Conservation (phyloP, 202 grass and related monocot genomes). For the Panicum hallii region DNA sequence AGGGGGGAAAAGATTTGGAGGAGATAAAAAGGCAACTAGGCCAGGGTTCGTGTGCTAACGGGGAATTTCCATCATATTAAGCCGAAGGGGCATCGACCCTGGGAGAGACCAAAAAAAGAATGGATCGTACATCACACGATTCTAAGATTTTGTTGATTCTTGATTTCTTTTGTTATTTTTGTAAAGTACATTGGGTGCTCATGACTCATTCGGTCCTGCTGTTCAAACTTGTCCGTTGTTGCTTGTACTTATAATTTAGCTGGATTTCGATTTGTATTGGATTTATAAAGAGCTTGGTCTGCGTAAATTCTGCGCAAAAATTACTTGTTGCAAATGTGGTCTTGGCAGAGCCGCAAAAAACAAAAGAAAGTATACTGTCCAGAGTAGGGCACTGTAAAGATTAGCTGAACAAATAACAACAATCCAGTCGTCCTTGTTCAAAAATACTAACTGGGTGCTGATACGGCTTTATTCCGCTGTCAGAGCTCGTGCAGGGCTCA, state of each 20-base stretch:
- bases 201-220: neutral
- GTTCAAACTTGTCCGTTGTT: neutral
- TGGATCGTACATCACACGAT: slow-evolving; percentile 43
- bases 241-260: slow-evolving; percentile 6
- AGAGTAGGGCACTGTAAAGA: neutral
- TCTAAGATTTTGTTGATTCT: slow-evolving; percentile 49
- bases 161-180: slow-evolving; percentile 43
- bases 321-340: neutral
- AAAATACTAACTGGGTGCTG: slow-evolving; percentile 11
- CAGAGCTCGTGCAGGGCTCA: slow-evolving; percentile 22
- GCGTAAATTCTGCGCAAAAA: neutral
- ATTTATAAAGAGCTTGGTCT: neutral
- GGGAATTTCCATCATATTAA: slow-evolving; percentile 39
- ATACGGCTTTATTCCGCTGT: slow-evolving; percentile 48
- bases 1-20: slow-evolving; percentile 22
- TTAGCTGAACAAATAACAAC: neutral
- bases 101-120: neutral
- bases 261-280: neutral
- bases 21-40: slow-evolving; percentile 8
- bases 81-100: slow-evolving; percentile 38
- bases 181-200: slow-evolving; percentile 37
- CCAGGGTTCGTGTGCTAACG: slow-evolving; percentile 28
- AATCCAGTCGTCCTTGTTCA: neutral
- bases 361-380: too few relatives aligned
- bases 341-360: neutral